A percentile compares a stretch with the other conserved stretches of the same genome.
phyloP scores from a whole-genome alignment of 2,329 filamentous ascomycete species.

The Xylariaceae sp. region DNA sequence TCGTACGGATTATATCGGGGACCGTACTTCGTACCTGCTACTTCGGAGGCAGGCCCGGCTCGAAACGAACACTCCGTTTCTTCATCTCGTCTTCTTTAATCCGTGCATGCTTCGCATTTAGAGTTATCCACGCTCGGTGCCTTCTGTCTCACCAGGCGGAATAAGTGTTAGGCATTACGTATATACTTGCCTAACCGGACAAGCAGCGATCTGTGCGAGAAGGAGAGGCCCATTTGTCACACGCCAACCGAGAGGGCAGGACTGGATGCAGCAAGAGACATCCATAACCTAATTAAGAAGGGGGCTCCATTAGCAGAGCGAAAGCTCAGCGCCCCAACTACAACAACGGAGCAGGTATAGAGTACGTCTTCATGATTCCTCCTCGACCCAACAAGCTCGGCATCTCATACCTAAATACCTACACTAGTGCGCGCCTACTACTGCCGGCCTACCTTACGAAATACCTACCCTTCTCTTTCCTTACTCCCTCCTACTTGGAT shows the following conservation, averaged over 20 bases:
- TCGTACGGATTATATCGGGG: too few relatives aligned
- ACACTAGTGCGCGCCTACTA: neutral
- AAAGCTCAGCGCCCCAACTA: too few relatives aligned
- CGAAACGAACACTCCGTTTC: neutral
- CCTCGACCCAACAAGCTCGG: constrained; percentile 7
- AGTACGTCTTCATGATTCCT: constrained; percentile 19
- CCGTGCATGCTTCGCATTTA: neutral
- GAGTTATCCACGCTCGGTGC: neutral
- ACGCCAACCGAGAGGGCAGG: too few relatives aligned
- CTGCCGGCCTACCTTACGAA: neutral
- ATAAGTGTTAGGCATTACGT: neutral
- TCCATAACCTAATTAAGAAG: neutral
- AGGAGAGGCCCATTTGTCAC: too few relatives aligned
- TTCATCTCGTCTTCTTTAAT: neutral
- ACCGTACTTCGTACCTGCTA: too few relatives aligned
- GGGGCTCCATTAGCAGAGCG: too few relatives aligned
- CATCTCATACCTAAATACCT: neutral
- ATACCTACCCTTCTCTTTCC: too few relatives aligned
- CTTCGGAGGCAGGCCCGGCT: neutral
- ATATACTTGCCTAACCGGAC: neutral
- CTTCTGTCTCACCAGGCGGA: neutral
- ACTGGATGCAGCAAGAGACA: neutral
- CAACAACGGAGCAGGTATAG: too few relatives aligned
- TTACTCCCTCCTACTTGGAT: neutral
- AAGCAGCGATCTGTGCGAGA: neutral